Base-by-base conservation (phyloP, 768 basidiomycete genomes). In the Agaricus subrufescens region DNA sequence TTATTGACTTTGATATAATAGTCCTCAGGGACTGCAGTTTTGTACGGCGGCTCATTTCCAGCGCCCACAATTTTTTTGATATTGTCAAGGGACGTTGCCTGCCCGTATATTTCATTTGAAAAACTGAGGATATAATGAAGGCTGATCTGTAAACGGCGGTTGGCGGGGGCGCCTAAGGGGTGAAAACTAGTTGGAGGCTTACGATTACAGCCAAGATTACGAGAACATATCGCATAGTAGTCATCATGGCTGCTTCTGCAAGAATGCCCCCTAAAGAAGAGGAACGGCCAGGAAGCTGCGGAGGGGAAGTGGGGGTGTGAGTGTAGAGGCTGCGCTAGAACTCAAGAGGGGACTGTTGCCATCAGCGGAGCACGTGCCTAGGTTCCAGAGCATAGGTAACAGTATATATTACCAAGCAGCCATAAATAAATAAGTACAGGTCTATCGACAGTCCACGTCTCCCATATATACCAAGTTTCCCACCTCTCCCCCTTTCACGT, bases 111-210 rank as follows among this genome's bases (percentile, higher is more conserved):
- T 62, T 85, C 83, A 62, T 86, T 81, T 3, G 85, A 80, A 69
- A 87, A 77, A 66, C 75, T 83, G 51, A 87, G 75, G 58, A 87
- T 82, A 58, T 82, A 85, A 64, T 89, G 85, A 50, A 84, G 63
- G 67, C 76, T 73, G 50, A 82, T 75, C 79, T 81, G 54, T 25
- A 47, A 25, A 34, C 30, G 39, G 38, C 29, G 46, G 23, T 46
- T 25, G 38, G 34, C 37, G 23, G 55, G 48, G 42, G 14, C 30
- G 19, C 30, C 30, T 15, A 9, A 19, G 34, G n/a, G 9, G 29
- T 27, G 25, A 12, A 15, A 30, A 42, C 42, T 11, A 34, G 3
- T 19, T 10, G 44, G 52, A 19, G 54, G 26, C 75, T 26, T 51
- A 80, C 76, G 31, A 84, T 67, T 54, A 81, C 70, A 55, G 64